Evolutionary conservation across 1,284 basidiomycete genomes (phyloP).

Genomic region (Cutaneotrichosporon mucoides): DNA sequence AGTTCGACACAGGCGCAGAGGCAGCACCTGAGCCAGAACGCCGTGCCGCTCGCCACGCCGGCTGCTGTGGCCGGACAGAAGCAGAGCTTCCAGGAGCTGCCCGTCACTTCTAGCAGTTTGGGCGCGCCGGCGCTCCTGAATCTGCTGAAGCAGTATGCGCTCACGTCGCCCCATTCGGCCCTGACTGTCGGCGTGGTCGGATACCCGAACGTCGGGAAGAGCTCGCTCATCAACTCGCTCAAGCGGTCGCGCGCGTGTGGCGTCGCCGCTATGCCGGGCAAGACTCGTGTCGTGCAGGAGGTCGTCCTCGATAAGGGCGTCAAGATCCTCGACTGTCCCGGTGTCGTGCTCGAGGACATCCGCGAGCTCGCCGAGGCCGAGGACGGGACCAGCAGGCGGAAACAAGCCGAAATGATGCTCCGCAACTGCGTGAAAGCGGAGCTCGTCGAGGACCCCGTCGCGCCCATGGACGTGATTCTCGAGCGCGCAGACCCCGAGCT

Average conservation of each 20-base stretch:
- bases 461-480: conserved; percentile 80
- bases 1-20: conserved; percentile 78
- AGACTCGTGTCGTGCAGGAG: conserved; percentile 91
- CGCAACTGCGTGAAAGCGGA: conserved; percentile 91
- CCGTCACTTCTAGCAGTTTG: conserved; percentile 64
- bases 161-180: conserved; percentile 61
- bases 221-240: conserved; percentile 88
- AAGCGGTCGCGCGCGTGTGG: conserved; percentile 82
- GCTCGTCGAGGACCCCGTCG: conserved; percentile 83
- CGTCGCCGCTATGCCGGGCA: conserved; percentile 92
- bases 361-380: conserved; percentile 55
- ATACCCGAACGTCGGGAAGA: conserved; percentile 97
- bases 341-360: conserved; percentile 69
- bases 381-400: conserved; percentile 51
- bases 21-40: conserved; percentile 60
- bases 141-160: conserved; percentile 84
- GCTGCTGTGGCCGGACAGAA: conserved; percentile 47
- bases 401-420: conserved; percentile 69
- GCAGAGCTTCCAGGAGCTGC: conserved; percentile 35
- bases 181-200: conserved; percentile 92
- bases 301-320: conserved; percentile 89
- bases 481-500: conserved; percentile 62
- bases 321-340: conserved; percentile 90
- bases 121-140: conserved; percentile 64
- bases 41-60: conserved; percentile 41